Base-by-base conservation (phyloP, 768 basidiomycete genomes). In the Russula sp. region DNA sequence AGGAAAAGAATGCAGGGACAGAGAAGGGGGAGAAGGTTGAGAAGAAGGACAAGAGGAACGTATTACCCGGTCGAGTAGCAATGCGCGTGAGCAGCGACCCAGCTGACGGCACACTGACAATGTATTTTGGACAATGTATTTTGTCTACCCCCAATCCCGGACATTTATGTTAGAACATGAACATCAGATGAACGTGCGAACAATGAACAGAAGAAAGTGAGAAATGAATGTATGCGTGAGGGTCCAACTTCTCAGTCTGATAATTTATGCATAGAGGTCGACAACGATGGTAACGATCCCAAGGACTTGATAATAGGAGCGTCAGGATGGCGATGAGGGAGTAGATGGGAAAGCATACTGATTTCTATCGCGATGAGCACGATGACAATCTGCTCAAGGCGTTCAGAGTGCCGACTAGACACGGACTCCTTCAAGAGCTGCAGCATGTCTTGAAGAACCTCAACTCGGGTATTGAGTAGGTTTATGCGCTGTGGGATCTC, bases 391-490 rank as follows among this genome's bases (percentile, higher is more conserved):
- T 92, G 90, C 74, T 97, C 94, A 9, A 97, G 81, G 28, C 92
- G 84, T 75, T 97, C 94, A 1, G 92, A 86, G 71, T 97, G 93
- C 70, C 87, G 85, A 68, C 87, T 93, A 30, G 92, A 92, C 28
- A 96, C 94, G 13, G 92, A 91, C 76, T 97, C 95, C 75, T 98
- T 98, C 58, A 98, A 78, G 57, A 98, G 83, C 72, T 94, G 89
- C 13, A 98, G 84, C 91, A 98, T 96, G 74, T 98, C 95, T 80
- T 98, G 95, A 40, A 98, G 77, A 57, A 98, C 93, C 80, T 94
- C 95, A 40, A 97, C 94, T 64, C 95, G 88, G 50, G 93, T 91
- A 75, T 96, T 97, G 63, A 98, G 80, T 30, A 97, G 78, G 74
- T 94, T 91, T 66, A 95, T 92, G 61, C 95, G 85, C 73, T 96